These are phyloP conservation scores for Astrothelium macrocarpum DNA, from an alignment of 495 filamentous ascomycete genomes.

Conservation along the genomic window DNA sequence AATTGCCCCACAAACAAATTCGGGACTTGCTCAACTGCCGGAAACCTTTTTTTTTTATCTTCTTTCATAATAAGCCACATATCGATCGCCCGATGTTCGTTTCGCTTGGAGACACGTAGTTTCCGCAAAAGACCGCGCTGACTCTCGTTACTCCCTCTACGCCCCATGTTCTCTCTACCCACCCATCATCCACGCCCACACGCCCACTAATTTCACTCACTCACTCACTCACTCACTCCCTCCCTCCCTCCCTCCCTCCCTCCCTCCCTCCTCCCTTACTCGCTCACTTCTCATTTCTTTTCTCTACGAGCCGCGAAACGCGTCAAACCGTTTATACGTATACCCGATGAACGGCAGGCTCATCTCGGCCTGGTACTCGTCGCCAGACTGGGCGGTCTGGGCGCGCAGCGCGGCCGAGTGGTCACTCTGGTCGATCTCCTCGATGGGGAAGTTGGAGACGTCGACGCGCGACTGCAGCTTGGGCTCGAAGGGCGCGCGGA, in stretches of 20 bases:
- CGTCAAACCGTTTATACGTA: slow-evolving; percentile 97
- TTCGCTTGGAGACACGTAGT: too few relatives aligned
- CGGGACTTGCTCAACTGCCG: too few relatives aligned
- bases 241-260: background rate
- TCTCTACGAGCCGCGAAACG: slow-evolving; percentile 41
- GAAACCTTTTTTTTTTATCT: too few relatives aligned
- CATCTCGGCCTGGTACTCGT: slow-evolving; percentile 69
- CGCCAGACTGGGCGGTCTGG: slow-evolving; percentile 49
- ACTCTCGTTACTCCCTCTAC: too few relatives aligned
- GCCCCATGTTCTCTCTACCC: background rate
- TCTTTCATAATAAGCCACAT: too few relatives aligned
- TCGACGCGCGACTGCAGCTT: slow-evolving; percentile 84
- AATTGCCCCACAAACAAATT: too few relatives aligned
- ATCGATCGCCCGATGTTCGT: too few relatives aligned
- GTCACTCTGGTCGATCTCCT: slow-evolving; percentile 92
- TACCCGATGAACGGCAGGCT: slow-evolving; percentile 95
- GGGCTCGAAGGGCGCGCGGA: slow-evolving; percentile 92
- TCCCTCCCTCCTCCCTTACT: slow-evolving; percentile 5
- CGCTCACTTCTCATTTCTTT: background rate
- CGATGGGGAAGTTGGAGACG: slow-evolving; percentile 96
- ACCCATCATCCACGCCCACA: background rate
- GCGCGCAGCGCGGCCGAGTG: slow-evolving; percentile 59
- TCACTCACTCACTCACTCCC: slow-evolving; percentile 4
- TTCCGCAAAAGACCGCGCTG: too few relatives aligned
- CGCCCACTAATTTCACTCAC: background rate